Evolutionary conservation across 108 stramenopile genomes (phyloP), one percentile per base, ranked within the genome.

Genomic region (Craspedostauros australis): DNA sequence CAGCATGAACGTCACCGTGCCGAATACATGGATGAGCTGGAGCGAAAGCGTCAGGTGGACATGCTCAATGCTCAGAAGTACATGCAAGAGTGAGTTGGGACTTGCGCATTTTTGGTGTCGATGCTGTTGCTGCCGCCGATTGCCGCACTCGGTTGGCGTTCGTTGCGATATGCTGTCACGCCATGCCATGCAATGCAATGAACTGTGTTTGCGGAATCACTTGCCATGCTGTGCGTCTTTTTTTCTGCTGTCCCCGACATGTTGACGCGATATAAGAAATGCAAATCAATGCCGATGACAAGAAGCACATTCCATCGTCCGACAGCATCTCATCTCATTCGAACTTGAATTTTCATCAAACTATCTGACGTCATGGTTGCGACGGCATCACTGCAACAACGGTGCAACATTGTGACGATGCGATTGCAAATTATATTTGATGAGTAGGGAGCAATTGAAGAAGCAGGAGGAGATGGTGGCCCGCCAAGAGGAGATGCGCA

Each of bases 391-490:
- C n/a, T n/a, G n/a, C n/a, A n/a, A n/a, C n/a, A n/a, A n/a, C n/a
- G n/a, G n/a, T n/a, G n/a, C n/a, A n/a, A n/a, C n/a, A n/a, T n/a
- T n/a, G n/a, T n/a, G n/a, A n/a, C n/a, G n/a, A n/a, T n/a, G n/a
- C n/a, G n/a, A n/a, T n/a, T n/a, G n/a, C n/a, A n/a, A n/a, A n/a
- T n/a, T n/a, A n/a, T n/a, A n/a, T n/a, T 45, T 21, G 24, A 15
- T 20, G 24, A 24, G 46, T 56, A 88, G 87, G 46, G 94, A 96
- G 55, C 93, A 94, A 72, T 75, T 95, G 34, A 87, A 88, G 65
- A 95, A 95, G 60, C 92, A 95, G 60, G 95, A 98, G 68, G 97
- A 96, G 82, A 87, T 88, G 77, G 85, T 93, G 11, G 79, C 75
- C 57, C 86, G 93, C 53, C 94, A 95, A 60, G 97, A 98, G 71